A percentile compares a stretch with the other conserved stretches of the same genome.
phyloP scores from a whole-genome alignment of 2,329 filamentous ascomycete species.

The Pestalotiopsis sp. region DNA sequence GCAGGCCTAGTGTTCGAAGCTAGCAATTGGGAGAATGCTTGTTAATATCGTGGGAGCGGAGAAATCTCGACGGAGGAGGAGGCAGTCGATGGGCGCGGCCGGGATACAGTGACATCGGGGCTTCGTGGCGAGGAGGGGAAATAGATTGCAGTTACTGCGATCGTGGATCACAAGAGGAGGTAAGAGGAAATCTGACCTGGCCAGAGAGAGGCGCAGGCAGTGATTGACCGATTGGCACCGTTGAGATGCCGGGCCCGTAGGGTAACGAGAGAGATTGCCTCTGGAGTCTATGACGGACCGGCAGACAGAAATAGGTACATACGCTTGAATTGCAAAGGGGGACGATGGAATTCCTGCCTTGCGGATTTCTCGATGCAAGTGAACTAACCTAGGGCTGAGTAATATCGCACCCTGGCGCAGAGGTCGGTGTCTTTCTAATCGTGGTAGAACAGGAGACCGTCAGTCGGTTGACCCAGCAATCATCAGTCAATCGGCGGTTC shows the following conservation, averaged over 20 bases:
- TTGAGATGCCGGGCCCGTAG: neutral
- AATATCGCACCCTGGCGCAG: neutral
- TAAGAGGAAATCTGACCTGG: neutral
- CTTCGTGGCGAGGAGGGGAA: neutral
- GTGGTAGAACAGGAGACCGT: neutral
- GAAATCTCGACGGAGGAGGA: neutral
- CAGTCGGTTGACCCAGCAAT: neutral
- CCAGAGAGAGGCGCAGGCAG: neutral
- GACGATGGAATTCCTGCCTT: neutral
- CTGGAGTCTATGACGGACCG: neutral
- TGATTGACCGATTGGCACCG: neutral
- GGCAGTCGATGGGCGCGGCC: neutral
- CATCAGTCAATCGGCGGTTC: neutral
- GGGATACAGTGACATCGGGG: neutral
- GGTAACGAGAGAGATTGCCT: neutral
- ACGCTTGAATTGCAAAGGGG: neutral
- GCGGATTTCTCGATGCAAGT: neutral
- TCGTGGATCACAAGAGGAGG: neutral
- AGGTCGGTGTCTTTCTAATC: neutral
- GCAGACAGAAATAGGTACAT: neutral
- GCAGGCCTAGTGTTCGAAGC: constrained; percentile 19
- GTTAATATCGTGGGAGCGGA: constrained; percentile 5
- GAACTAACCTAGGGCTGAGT: neutral
- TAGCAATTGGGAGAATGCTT: constrained; percentile 17
- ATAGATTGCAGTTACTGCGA: neutral